Percentiles rank a stretch among this genome's conserved stretches.
phyloP scores from a whole-genome alignment of 306 rosid genomes.

The Albizia julibrissin region DNA sequence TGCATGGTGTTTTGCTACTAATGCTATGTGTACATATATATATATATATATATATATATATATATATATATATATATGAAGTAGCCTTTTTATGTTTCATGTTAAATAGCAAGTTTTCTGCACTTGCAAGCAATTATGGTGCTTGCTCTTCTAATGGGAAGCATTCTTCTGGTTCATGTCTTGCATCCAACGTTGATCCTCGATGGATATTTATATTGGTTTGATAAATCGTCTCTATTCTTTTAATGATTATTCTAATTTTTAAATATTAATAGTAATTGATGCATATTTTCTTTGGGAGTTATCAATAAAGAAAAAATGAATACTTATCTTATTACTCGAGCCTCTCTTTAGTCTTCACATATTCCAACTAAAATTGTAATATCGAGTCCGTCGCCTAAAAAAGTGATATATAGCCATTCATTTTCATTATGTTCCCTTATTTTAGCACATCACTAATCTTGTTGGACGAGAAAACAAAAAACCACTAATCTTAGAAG shows the following conservation, averaged over 20 bases:
- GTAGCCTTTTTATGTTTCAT: constrained; percentile 31
- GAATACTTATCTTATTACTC: neutral
- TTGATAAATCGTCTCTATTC: neutral
- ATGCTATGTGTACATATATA: constrained; percentile 44
- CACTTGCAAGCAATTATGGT: neutral
- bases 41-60: constrained; percentile 20
- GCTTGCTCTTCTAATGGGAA: neutral
- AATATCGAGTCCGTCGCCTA: neutral
- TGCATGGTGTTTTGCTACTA: constrained; percentile 42
- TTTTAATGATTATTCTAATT: neutral
- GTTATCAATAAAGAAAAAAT: neutral
- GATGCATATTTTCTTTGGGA: neutral
- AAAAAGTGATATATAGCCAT: neutral
- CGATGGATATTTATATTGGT: neutral
- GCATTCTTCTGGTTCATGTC: neutral
- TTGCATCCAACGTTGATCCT: neutral
- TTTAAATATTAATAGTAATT: neutral
- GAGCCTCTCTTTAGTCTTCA: neutral
- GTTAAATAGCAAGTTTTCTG: constrained; percentile 3
- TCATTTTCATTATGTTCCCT: neutral
- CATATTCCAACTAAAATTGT: neutral
- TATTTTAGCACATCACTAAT: neutral
- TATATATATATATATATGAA: constrained; percentile 13
- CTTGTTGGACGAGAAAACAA: neutral
- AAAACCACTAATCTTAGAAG: neutral